A percentile compares a stretch with the other conserved stretches of the same genome.
These are phyloP conservation scores for Schoenoplectus tabernaemontani DNA, from an alignment of 202 grass and related monocot species.

Conservation along the genomic window DNA sequence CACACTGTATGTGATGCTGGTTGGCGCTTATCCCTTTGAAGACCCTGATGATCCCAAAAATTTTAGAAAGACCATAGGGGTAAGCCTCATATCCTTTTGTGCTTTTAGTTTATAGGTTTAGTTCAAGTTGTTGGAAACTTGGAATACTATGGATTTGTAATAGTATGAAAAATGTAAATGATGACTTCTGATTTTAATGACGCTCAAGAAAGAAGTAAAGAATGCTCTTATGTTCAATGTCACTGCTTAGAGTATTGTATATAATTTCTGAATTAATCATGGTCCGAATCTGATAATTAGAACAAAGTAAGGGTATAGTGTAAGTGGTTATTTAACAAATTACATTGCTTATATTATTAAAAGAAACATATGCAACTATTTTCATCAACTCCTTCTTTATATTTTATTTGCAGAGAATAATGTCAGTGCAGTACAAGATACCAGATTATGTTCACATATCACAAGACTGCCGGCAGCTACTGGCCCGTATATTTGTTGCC, in stretches of 20 bases:
- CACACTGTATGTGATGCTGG: slow-evolving; percentile 91
- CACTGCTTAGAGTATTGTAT: not conserved
- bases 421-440: slow-evolving; percentile 88
- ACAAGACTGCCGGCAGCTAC: slow-evolving; percentile 78
- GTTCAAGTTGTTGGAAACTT: not conserved
- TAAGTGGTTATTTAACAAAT: not conserved
- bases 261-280: not conserved
- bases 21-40: slow-evolving; percentile 90
- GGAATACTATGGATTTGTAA: not conserved
- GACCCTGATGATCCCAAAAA: slow-evolving; percentile 87
- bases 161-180: not conserved
- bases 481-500: slow-evolving; percentile 73
- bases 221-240: not conserved
- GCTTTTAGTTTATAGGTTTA: not conserved
- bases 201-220: not conserved
- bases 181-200: not conserved
- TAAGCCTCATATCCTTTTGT: slow-evolving; percentile 17
- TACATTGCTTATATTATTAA: not conserved
- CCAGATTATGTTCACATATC: slow-evolving; percentile 87
- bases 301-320: not conserved
- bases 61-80: slow-evolving; percentile 92
- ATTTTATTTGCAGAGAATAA: slow-evolving; percentile 73
- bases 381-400: not conserved
- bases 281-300: not conserved
- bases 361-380: too few species aligned